phyloP scores from a whole-genome alignment of 805 yeast species.

The Saccharomycopsis sp. region DNA sequence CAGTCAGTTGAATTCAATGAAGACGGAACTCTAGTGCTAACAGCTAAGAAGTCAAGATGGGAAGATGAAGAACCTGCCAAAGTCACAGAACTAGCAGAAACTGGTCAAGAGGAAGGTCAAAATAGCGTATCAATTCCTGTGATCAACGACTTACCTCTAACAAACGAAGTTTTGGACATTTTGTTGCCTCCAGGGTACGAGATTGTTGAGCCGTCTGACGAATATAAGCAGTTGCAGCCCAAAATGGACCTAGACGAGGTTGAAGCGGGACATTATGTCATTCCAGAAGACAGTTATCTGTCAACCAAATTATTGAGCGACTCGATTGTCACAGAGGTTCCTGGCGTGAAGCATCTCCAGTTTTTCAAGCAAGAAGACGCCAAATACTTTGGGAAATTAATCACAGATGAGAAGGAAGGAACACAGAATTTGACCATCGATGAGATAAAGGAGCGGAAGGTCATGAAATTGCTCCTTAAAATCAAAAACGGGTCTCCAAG shows the following conservation, averaged over 20 bases:
- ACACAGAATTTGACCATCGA: slow-evolving; percentile 32
- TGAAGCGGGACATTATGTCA: slow-evolving; percentile 35
- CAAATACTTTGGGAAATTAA: slow-evolving; percentile 59
- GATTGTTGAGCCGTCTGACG: slow-evolving; percentile 17
- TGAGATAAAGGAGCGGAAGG: slow-evolving; percentile 52
- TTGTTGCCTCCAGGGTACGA: slow-evolving; percentile 17
- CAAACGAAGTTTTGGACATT: slow-evolving; percentile 11
- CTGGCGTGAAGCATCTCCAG: slow-evolving; percentile 60
- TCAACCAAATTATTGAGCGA: slow-evolving; percentile 28
- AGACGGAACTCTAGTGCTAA: background rate
- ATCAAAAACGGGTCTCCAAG: slow-evolving; percentile 74
- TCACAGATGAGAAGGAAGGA: slow-evolving; percentile 28
- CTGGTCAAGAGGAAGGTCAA: background rate
- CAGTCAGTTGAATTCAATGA: background rate
- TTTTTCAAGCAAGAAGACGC: slow-evolving; percentile 67
- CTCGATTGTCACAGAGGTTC: slow-evolving; percentile 45
- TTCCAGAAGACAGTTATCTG: slow-evolving; percentile 43
- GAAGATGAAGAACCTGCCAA: slow-evolving; percentile 1
- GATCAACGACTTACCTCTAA: slow-evolving; percentile 14
- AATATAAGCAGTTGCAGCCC: background rate
- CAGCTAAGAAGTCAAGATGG: background rate
- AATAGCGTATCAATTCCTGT: slow-evolving; percentile 3
- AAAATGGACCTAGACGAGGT: background rate
- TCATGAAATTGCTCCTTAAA: slow-evolving; percentile 56
- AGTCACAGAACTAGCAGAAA: background rate